Evolutionary conservation across 2,329 filamentous ascomycete species (phyloP), one percentile per base, ranked within the genome.

Genomic region (Trichoderma cornu-damae): DNA sequence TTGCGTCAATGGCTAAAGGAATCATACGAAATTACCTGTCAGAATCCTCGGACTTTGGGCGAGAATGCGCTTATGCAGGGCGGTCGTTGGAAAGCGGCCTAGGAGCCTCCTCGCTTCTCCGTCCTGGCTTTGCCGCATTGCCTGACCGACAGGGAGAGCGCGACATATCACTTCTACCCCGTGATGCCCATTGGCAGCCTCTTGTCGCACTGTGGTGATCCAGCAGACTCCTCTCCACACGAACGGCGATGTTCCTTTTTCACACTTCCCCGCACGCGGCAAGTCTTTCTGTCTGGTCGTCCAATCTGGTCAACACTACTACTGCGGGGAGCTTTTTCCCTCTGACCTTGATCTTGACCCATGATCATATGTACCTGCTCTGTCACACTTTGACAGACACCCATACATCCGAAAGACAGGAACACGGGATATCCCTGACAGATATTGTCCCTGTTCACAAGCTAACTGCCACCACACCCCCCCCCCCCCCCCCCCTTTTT

Each of bases 101-200:
- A 30, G 7, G 35, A 51, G 48, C n/a, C 42, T 38, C 20, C 42
- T 54, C 34, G 34, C 30, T n/a, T 24, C 42, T 54, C 32, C 51
- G 51, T 38, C 53, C 34, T 56, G 22, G 42, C 24, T 30, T 50
- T 42, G 54, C 22, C 54, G 35, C 54, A 57, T 35, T 51, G 37
- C 30, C 47, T 50, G 37, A 40, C 43, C 43, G 35, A 42, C 53
- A 35, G 24, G 51, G 47, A 48, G 16, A 48, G 16, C 48, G 40
- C 55, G 55, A 51, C 55, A 50, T 43, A 38, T 58, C 55, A 52
- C 24, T 51, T 58, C 18, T 26, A n/a, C n/a, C 34, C 38, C 32
- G 22, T 35, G 8, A 32, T 35, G 18, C 40, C 55, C 47, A 46
- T 47, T 46, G 47, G 32, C 40, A 51, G 42, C n/a, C 40, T 43